Percentiles rank a stretch among this genome's conserved stretches.
Conservation (phyloP, 106 monocot genomes). For the Amphibolis antarctica region DNA sequence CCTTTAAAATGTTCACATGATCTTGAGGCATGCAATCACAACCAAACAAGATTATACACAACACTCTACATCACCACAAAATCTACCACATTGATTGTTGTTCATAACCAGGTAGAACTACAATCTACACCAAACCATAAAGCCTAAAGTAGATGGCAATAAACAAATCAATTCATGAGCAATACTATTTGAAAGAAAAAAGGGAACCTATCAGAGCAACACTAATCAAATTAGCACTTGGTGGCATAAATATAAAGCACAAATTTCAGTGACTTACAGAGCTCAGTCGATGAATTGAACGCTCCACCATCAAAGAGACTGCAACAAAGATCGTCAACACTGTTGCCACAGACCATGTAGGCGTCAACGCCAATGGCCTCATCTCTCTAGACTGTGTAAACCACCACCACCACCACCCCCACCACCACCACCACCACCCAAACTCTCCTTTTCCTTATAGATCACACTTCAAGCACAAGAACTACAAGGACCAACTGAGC, state of each 20-base stretch:
- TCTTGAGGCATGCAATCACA: too few species aligned
- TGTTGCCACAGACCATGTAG: slow-evolving; percentile 94
- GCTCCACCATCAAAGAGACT: slow-evolving; percentile 67
- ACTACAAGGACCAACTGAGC: too few species aligned
- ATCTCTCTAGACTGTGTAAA: slow-evolving; percentile 18
- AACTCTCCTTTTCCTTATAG: not conserved
- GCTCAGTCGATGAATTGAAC: slow-evolving; percentile 78
- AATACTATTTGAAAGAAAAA: not conserved
- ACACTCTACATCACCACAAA: too few species aligned
- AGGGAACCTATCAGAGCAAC: not conserved
- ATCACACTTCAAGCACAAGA: not conserved
- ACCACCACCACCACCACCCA: not conserved
- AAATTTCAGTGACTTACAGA: slow-evolving; percentile 29
- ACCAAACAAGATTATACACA: too few species aligned
- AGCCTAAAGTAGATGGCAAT: not conserved
- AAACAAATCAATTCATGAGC: not conserved
- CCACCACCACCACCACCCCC: not conserved
- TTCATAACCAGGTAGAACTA: too few species aligned
- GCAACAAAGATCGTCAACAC: slow-evolving; percentile 78
- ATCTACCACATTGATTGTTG: too few species aligned
- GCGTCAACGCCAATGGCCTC: slow-evolving; percentile 83
- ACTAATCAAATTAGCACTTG: not conserved
- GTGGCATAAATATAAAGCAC: not conserved
- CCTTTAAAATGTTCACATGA: too few species aligned
- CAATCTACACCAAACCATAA: not conserved